Conservation (phyloP, 2,329 filamentous ascomycete genomes). For the Colletotrichum nymphaeae region DNA sequence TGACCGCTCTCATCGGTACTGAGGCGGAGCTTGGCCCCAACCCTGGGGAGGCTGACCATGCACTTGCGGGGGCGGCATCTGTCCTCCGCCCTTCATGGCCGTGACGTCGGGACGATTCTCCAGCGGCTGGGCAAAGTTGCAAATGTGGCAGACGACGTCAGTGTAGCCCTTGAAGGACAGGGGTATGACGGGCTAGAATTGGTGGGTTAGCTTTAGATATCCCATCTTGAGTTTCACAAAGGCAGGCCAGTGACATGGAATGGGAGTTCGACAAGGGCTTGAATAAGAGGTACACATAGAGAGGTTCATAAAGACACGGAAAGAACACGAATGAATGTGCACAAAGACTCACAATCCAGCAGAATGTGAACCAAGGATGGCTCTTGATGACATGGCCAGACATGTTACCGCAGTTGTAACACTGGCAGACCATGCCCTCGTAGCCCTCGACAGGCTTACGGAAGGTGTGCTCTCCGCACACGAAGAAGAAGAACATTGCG, state of each 20-base stretch:
- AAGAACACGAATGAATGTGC: neutral
- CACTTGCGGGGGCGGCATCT: constrained; percentile 45
- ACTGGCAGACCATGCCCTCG: constrained; percentile 70
- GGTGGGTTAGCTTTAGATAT: constrained; percentile 9
- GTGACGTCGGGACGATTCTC: constrained; percentile 67
- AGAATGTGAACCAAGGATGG: constrained; percentile 82
- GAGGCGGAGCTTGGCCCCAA: constrained; percentile 41
- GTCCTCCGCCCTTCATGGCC: constrained; percentile 58
- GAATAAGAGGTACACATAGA: neutral
- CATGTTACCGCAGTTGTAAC: constrained; percentile 76
- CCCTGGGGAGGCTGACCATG: constrained; percentile 48
- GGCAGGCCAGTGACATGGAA: neutral
- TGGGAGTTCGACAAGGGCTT: neutral
- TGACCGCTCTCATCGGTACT: constrained; percentile 27
- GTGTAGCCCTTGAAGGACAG: constrained; percentile 75
- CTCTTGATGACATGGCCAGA: constrained; percentile 70
- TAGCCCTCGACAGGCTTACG: constrained; percentile 70
- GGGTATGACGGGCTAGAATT: constrained; percentile 72
- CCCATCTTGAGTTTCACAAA: neutral
- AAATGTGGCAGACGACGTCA: constrained; percentile 80
- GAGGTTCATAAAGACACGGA: neutral
- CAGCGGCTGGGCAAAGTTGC: constrained; percentile 79
- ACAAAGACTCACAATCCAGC: constrained; percentile 70
- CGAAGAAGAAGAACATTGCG: constrained; percentile 71
- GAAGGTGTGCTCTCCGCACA: constrained; percentile 72